Base-by-base conservation (phyloP, 140 eudicot species). In the Bidens hawaiensis region DNA sequence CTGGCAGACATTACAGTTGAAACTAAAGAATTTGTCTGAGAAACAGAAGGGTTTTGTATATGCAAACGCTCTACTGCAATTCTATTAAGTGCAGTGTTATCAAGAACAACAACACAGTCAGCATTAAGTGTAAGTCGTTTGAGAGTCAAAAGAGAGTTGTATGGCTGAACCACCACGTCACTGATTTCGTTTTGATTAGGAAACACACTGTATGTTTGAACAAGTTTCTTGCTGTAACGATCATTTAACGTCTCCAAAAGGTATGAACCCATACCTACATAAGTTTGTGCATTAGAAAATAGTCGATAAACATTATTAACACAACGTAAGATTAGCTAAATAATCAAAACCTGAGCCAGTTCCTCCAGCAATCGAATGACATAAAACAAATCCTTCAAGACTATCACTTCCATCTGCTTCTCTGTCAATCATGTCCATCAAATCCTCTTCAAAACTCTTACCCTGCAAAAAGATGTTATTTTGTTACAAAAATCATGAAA, bases 331-430 rank as follows among this genome's bases (percentile, higher is more conserved):
- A 19, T 8, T 3, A 24, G 16, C 11, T 13, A 11, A 43, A 17
- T 15, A 54, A 13, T n/a, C 22, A 64, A 46, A 41, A 93, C 99
- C 96, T 93, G 99, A 93, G 75, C 99, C 99, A 18, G 99, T 85
- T 66, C 99, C 99, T 34, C 99, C 99, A 69, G 99, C 99, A 75
- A 93, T 93, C 8, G 96, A 88, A 78, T 93, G 99, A 77, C 99
- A 93, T 30, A 93, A 75, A 76, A 93, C 99, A 68, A 93, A 93
- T 53, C 99, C 96, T 78, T 93, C 99, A 56, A 93, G 95, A 75
- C 96, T 88, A 71, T 93, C 99, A 79, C 99, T 93, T 73, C 99
- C 99, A 79, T 93, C 96, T 26, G 99, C 99, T 71, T 93, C 99
- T 81, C 99, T 81, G 66, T 93, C 99, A 72, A 93, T 93, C 99